Evolutionary conservation across 306 rosid species (phyloP).

Genomic region (Pyrus pyrifolia): DNA sequence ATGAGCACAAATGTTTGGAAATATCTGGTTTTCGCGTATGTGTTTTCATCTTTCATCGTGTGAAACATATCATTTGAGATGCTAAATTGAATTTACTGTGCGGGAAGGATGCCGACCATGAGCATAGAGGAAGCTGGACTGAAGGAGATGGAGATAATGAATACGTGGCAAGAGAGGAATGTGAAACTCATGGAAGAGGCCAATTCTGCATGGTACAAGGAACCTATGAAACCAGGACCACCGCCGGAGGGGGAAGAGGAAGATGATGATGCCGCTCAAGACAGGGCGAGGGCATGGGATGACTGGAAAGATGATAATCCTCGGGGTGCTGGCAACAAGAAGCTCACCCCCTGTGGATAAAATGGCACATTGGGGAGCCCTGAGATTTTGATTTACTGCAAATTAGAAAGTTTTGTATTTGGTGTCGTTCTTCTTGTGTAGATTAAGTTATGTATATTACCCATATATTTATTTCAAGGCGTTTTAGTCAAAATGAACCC

Average conservation of each 20-base stretch:
- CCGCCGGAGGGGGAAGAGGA: conserved; percentile 50
- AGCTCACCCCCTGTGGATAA: conserved; percentile 93
- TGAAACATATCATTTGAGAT: conserved; percentile 5
- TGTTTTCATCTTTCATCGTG: background rate
- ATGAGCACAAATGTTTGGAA: background rate
- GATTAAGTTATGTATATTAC: background rate
- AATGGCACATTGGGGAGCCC: background rate
- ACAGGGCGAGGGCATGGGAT: conserved; percentile 86
- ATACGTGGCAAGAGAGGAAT: conserved; percentile 87
- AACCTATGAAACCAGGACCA: conserved; percentile 40
- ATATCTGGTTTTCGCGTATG: background rate
- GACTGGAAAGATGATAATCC: conserved; percentile 99
- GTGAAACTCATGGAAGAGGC: conserved; percentile 75
- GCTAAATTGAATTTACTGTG: conserved; percentile 28
- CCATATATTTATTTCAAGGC: background rate
- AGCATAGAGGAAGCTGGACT: conserved; percentile 99
- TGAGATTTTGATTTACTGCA: background rate
- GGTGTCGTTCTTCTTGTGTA: background rate
- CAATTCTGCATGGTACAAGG: conserved; percentile 81
- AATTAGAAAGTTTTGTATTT: background rate
- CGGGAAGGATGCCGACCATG: conserved; percentile 85
- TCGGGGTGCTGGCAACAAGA: conserved; percentile 86
- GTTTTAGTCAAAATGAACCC: rapidly evolving
- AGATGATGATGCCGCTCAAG: conserved; percentile 83
- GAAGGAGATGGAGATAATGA: conserved; percentile 94